Conservation (phyloP, 2,329 filamentous ascomycete genomes). For the Magnaporthales sp. region DNA sequence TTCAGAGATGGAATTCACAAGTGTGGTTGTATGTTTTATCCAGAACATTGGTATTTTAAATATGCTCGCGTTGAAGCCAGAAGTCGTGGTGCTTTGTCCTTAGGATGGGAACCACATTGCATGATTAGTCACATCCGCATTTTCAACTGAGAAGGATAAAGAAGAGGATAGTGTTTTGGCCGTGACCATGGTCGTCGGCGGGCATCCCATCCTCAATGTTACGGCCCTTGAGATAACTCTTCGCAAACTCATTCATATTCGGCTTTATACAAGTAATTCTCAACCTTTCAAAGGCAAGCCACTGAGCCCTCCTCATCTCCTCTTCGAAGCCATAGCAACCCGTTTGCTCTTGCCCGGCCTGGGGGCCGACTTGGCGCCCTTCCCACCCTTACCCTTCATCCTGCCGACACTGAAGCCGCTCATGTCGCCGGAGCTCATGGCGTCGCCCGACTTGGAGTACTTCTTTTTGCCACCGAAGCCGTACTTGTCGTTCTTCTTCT, state of each 20-base stretch:
- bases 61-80: not conserved
- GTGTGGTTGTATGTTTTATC: not conserved
- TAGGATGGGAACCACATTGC: too few species aligned
- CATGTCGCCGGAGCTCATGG: constrained; percentile 71
- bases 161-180: not conserved
- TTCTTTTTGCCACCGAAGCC: constrained; percentile 96
- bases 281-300: not conserved
- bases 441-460: constrained; percentile 83
- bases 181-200: not conserved
- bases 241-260: too few species aligned
- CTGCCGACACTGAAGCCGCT: constrained; percentile 71
- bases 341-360: constrained; percentile 43
- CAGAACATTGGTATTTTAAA: not conserved
- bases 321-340: constrained; percentile 32
- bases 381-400: constrained; percentile 62
- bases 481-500: constrained; percentile 91
- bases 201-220: not conserved
- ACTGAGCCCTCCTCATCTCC: constrained; percentile 14
- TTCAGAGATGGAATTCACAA: not conserved
- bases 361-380: constrained; percentile 26
- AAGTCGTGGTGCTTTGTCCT: too few species aligned
- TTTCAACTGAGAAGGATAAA: not conserved
- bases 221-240: not conserved
- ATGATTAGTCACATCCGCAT: not conserved
- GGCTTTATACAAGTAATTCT: not conserved